Evolutionary conservation across 176 grass and related monocot species (phyloP).

Genomic region (Saccharum spontaneum): DNA sequence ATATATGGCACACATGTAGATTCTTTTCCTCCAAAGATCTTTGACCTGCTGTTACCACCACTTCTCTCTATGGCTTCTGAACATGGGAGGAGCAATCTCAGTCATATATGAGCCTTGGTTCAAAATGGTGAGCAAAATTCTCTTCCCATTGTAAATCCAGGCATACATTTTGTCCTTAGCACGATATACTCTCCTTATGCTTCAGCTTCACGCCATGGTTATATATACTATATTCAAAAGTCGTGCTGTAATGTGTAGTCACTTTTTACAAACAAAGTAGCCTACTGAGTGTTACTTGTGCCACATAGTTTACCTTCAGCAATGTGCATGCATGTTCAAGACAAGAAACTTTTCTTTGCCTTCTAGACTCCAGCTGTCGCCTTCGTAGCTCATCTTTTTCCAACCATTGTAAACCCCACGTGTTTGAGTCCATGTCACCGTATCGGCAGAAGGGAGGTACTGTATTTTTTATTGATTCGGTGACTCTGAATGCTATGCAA

Average conservation of each 20-base stretch:
- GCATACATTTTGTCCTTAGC: neutral
- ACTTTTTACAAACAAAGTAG: neutral
- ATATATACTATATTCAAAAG: neutral
- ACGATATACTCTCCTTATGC: neutral
- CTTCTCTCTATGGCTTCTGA: neutral
- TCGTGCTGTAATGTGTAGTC: neutral
- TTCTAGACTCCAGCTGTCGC: neutral
- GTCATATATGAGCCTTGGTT: neutral
- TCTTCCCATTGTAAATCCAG: neutral
- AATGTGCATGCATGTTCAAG: neutral
- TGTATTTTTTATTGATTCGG: neutral
- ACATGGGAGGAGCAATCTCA: neutral
- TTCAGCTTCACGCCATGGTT: neutral
- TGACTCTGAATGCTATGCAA: neutral
- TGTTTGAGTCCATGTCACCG: neutral
- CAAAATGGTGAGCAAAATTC: constrained; percentile 9
- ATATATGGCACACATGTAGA: neutral
- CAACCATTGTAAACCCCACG: constrained; percentile 33
- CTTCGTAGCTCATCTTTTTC: constrained; percentile 16
- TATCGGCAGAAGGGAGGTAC: neutral
- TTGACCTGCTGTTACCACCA: neutral
- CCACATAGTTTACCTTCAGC: neutral
- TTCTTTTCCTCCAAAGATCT: neutral
- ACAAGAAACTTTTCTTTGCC: neutral
- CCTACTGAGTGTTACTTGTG: neutral